Evolutionary conservation across 192 early-diverging fungal genomes (phyloP).

Genomic region (Podila verticillata): DNA sequence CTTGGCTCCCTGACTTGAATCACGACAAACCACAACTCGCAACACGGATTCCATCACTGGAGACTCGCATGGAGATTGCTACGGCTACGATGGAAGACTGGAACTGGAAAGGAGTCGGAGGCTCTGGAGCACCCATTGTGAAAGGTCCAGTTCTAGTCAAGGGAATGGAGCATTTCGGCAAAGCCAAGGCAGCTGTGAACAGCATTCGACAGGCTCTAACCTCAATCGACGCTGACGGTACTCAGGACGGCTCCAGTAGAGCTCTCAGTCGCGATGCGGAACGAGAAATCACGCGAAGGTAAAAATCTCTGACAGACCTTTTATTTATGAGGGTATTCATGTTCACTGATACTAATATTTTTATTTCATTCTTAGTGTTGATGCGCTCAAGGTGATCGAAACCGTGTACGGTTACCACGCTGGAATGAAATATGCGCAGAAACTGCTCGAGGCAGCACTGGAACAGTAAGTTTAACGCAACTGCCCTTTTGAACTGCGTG

Average conservation of each 20-base stretch:
- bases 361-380: not conserved
- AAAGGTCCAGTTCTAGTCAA: not conserved
- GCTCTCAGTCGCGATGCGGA: constrained; percentile 3
- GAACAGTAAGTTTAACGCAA: not conserved
- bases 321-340: too few relatives aligned
- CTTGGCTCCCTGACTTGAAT: constrained; percentile 45
- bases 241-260: not conserved
- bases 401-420: constrained; percentile 12
- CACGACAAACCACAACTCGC: constrained; percentile 22
- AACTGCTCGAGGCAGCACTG: constrained; percentile 13
- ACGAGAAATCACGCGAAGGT: not conserved
- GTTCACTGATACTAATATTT: not conserved
- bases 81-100: not conserved
- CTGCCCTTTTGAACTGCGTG: too few relatives aligned
- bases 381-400: constrained; percentile 3
- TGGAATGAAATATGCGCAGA: constrained; percentile 12
- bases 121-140: not conserved
- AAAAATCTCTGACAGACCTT: not conserved
- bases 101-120: not conserved
- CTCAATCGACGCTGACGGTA: not conserved
- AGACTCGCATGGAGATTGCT: not conserved
- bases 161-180: constrained; percentile 37
- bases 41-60: not conserved
- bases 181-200: constrained; percentile 1
- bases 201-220: constrained; percentile 6